phyloP scores from a whole-genome alignment of 129 eudicot species.

The Lactuca saligna region DNA sequence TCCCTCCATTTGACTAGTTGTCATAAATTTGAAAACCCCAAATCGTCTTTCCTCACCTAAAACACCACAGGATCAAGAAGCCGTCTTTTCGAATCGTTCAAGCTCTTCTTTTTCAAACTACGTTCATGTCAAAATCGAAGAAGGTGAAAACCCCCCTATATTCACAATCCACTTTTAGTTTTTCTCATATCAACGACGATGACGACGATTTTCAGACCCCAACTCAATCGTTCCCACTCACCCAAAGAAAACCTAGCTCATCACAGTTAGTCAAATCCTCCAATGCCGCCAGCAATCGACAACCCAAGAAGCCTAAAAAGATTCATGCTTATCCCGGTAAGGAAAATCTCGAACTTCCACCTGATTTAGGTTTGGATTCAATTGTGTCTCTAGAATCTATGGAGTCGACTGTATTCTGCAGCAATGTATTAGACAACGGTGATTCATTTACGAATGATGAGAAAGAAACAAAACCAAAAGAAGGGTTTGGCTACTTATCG shows the following conservation, averaged over 20 bases:
- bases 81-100: conserved; percentile 20
- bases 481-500: conserved; percentile 22
- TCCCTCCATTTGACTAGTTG: conserved; percentile 29
- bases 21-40: conserved; percentile 17
- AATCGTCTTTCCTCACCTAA: conserved; percentile 14
- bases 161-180: conserved; percentile 25
- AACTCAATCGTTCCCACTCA: conserved; percentile 29
- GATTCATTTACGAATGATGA: background rate
- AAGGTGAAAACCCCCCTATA: conserved; percentile 18
- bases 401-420: conserved; percentile 32
- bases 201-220: conserved; percentile 70
- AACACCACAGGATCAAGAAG: conserved; percentile 6
- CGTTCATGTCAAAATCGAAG: conserved; percentile 21
- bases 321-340: conserved; percentile 33
- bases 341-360: conserved; percentile 30
- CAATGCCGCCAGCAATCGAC: conserved; percentile 28
- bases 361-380: conserved; percentile 26
- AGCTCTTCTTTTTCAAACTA: background rate
- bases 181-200: conserved; percentile 29
- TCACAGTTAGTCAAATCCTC: conserved; percentile 35
- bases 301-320: conserved; percentile 49
- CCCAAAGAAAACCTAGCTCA: conserved; percentile 34
- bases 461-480: conserved; percentile 20
- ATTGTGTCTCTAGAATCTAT: conserved; percentile 38
- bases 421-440: background rate